phyloP scores from a whole-genome alignment of 129 eudicot genomes.

The Artemisia argyi region DNA sequence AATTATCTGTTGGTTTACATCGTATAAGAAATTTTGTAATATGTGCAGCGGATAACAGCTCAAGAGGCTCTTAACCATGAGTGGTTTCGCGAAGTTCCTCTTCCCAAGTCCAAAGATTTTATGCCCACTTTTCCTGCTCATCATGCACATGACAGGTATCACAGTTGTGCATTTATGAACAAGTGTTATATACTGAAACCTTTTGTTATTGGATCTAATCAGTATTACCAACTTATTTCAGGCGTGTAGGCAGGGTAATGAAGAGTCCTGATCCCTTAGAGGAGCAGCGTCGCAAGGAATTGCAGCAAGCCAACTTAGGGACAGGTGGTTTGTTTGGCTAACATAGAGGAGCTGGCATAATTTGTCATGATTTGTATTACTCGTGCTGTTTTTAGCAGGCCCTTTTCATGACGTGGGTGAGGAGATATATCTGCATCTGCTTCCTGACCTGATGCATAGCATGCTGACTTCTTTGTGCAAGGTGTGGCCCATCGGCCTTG shows the following conservation, averaged over 20 bases:
- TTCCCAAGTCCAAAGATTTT: slow-evolving; percentile 74
- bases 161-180: not conserved
- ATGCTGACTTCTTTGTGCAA: slow-evolving; percentile 10
- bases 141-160: slow-evolving; percentile 79
- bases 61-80: slow-evolving; percentile 65
- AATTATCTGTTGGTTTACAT: not conserved
- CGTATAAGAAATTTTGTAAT: not conserved
- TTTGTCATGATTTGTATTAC: too few species aligned
- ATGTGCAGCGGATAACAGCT: slow-evolving; percentile 68
- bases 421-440: not conserved
- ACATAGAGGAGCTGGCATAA: not conserved
- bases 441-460: not conserved
- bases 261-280: slow-evolving; percentile 97
- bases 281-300: slow-evolving; percentile 86
- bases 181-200: not conserved
- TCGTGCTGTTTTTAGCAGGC: not conserved
- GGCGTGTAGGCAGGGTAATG: slow-evolving; percentile 77
- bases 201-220: slow-evolving; percentile 1
- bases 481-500: slow-evolving; percentile 8
- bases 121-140: slow-evolving; percentile 99
- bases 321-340: slow-evolving; percentile 91
- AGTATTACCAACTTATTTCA: slow-evolving; percentile 19
- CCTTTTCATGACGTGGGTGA: not conserved
- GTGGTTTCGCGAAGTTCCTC: slow-evolving; percentile 75
- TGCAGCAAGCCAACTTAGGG: slow-evolving; percentile 81